A percentile compares a stretch with the other conserved stretches of the same genome.
These are phyloP conservation scores for Stagonosporopsis chrysanthemi DNA, from an alignment of 2,329 filamentous ascomycete species.

Conservation along the genomic window DNA sequence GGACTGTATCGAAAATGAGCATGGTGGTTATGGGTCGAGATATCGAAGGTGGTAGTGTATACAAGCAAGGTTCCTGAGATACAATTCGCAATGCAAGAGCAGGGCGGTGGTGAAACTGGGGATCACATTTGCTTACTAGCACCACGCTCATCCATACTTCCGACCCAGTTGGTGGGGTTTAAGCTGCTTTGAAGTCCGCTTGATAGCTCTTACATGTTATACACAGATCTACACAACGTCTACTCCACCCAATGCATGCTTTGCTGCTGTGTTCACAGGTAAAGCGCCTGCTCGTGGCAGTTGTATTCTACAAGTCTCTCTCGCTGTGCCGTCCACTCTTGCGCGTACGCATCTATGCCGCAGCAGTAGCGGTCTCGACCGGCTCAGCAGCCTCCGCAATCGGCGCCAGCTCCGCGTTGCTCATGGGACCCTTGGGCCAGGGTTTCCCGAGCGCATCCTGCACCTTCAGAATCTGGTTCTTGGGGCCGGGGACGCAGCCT, in stretches of 20 bases:
- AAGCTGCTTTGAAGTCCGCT: not conserved
- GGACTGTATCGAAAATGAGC: constrained; percentile 2
- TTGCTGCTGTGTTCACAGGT: not conserved
- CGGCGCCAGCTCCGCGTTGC: constrained; percentile 29
- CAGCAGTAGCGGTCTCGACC: constrained; percentile 20
- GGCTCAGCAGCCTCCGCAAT: constrained; percentile 19
- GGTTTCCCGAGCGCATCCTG: constrained; percentile 92
- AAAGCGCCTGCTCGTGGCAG: not conserved
- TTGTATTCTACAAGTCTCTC: constrained; percentile 9
- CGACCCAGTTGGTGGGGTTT: not conserved
- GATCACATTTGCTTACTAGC: not conserved
- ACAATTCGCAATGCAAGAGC: not conserved
- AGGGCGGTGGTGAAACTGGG: not conserved
- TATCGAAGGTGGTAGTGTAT: not conserved
- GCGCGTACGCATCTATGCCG: not conserved
- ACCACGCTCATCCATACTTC: not conserved
- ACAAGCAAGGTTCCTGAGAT: not conserved
- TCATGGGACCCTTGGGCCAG: constrained; percentile 64
- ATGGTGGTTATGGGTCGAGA: not conserved
- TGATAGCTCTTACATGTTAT: constrained; percentile 16
- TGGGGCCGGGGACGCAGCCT: constrained; percentile 84
- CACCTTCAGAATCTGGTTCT: constrained; percentile 82
- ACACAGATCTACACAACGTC: constrained; percentile 17
- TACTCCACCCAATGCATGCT: constrained; percentile 4
- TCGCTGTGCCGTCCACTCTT: not conserved